phyloP scores from a whole-genome alignment of 257 asterid genomes.

The Misopates orontium region DNA sequence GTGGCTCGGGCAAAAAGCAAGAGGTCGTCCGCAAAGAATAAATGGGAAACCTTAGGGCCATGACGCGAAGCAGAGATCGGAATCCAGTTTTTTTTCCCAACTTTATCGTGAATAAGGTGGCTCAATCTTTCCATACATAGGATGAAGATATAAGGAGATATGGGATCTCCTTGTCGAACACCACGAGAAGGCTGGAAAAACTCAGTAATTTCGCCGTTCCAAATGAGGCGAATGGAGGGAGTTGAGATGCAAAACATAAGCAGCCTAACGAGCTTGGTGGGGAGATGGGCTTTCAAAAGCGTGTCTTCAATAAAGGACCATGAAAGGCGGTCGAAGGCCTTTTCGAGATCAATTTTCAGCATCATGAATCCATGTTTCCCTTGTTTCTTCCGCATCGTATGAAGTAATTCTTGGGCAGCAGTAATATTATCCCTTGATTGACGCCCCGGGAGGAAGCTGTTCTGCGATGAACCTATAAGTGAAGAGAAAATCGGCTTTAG shows the following conservation, averaged over 20 bases:
- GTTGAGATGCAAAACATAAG: too few species aligned
- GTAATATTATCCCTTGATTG: background rate
- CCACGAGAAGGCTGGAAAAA: background rate
- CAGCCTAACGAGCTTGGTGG: too few species aligned
- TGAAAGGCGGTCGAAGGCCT: background rate
- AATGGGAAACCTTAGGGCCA: background rate
- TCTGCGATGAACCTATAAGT: background rate
- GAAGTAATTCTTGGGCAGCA: background rate
- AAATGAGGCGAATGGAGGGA: background rate
- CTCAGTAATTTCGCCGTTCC: background rate
- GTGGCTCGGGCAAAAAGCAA: background rate
- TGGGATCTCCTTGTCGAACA: background rate
- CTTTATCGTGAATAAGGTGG: background rate
- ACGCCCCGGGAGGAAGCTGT: conserved; percentile 1
- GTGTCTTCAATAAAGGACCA: background rate
- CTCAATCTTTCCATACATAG: background rate
- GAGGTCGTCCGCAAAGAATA: background rate
- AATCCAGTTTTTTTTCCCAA: background rate
- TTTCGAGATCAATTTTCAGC: background rate
- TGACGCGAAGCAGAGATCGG: background rate
- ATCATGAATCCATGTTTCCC: background rate
- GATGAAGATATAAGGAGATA: background rate
- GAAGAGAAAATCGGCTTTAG: background rate
- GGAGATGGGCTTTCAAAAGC: too few species aligned
- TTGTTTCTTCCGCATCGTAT: background rate